A percentile compares a stretch with the other conserved stretches of the same genome.
These are phyloP conservation scores for Gracilaria vermiculophylla DNA, from an alignment of 23 red algal species.

Conservation along the genomic window DNA sequence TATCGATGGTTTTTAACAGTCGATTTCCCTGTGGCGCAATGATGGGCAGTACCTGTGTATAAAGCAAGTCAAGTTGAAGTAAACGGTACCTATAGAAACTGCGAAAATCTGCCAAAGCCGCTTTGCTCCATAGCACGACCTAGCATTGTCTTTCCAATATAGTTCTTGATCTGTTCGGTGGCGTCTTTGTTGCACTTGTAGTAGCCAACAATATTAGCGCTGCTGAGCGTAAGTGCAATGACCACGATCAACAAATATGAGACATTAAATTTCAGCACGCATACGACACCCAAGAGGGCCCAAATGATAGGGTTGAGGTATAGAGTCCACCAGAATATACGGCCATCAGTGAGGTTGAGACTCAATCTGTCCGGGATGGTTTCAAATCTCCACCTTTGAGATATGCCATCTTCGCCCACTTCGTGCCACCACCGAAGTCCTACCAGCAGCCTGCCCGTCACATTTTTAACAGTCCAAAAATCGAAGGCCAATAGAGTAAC, in stretches of 20 bases:
- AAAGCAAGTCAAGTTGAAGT: background rate
- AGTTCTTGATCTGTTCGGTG: constrained; percentile 74
- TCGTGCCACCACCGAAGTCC: constrained; percentile 99
- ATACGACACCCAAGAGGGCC: constrained; percentile 88
- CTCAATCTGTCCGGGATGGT: constrained; percentile 54
- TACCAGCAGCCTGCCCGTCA: constrained; percentile 87
- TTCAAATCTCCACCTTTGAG: constrained; percentile 90
- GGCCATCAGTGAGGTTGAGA: constrained; percentile 75
- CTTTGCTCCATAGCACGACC: constrained; percentile 68
- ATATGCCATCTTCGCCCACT: constrained; percentile 79
- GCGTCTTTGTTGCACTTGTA: constrained; percentile 90
- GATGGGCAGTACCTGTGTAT: background rate
- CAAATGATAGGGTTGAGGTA: constrained; percentile 85
- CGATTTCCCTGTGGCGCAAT: background rate
- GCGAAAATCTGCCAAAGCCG: constrained; percentile 30
- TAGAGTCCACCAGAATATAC: constrained; percentile 98
- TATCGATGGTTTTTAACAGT: background rate
- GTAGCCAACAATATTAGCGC: constrained; percentile 87
- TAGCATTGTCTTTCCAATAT: constrained; percentile 77
- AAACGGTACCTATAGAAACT: background rate
- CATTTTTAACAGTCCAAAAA: constrained; percentile 99
- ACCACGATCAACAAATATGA: constrained; percentile 86
- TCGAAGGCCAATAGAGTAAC: constrained; percentile 92
- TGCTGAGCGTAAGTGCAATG: constrained; percentile 79
- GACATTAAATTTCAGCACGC: constrained; percentile 92